Evolutionary conservation across 768 basidiomycete genomes (phyloP).

Genomic region (Sistotremastrum niveocremeum): DNA sequence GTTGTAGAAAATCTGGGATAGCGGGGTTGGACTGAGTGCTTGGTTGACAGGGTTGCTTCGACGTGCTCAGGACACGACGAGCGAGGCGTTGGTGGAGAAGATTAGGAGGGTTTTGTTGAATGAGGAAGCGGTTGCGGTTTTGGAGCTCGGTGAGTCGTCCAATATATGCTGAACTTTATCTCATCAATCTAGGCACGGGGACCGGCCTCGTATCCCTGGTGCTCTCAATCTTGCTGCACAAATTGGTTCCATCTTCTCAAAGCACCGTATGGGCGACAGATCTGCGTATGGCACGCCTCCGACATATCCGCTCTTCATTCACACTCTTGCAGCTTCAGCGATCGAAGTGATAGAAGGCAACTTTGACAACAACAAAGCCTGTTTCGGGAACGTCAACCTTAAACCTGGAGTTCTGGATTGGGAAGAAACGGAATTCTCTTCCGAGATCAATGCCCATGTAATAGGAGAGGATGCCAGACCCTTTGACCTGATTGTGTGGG

Average conservation of each 20-base stretch:
- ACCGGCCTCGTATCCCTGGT: constrained; percentile 71
- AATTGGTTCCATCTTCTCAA: constrained; percentile 12
- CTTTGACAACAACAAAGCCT: constrained; percentile 30
- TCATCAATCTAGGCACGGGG: constrained; percentile 49
- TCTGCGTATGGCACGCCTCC: constrained; percentile 38
- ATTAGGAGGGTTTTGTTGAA: too few relatives aligned
- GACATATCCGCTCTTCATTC: not conserved
- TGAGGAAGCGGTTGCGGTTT: too few relatives aligned
- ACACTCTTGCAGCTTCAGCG: constrained; percentile 52
- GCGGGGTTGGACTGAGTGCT: constrained; percentile 72
- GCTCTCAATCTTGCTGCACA: constrained; percentile 34
- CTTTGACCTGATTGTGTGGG: constrained; percentile 61
- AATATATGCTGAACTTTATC: not conserved
- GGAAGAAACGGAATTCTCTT: constrained; percentile 48
- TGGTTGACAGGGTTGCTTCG: constrained; percentile 39
- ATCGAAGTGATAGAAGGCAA: constrained; percentile 69
- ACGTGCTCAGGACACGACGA: too few relatives aligned
- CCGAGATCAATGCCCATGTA: constrained; percentile 20
- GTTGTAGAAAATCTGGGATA: constrained; percentile 90
- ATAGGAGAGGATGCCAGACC: constrained; percentile 16
- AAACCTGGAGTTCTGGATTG: constrained; percentile 49
- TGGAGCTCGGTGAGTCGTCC: not conserved
- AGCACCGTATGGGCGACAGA: constrained; percentile 49
- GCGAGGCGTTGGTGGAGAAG: too few relatives aligned
- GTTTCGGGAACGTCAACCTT: constrained; percentile 21